phyloP scores from a whole-genome alignment of 192 early-diverging fungal species.

The Pilaira anomala region DNA sequence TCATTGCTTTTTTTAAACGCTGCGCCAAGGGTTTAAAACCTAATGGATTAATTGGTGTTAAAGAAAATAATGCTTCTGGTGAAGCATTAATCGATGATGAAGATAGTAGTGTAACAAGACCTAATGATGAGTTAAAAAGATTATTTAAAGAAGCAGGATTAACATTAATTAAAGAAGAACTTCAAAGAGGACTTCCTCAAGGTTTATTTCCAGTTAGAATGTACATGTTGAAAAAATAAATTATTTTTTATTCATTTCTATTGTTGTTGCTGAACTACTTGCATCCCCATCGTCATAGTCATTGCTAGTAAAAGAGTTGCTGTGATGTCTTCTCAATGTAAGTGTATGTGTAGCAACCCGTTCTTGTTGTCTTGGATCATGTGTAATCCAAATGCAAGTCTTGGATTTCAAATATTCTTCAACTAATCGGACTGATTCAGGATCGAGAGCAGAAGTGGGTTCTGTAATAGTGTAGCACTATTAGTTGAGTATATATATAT shows the following conservation, averaged over 20 bases:
- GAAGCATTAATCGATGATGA: conserved; percentile 74
- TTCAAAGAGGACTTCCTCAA: conserved; percentile 66
- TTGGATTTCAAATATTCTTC: conserved; percentile 62
- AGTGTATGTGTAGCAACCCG: conserved; percentile 49
- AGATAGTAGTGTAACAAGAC: conserved; percentile 81
- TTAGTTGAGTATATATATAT: not conserved
- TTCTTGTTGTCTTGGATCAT: conserved; percentile 63
- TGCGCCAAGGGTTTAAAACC: conserved; percentile 68
- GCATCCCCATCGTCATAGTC: not conserved
- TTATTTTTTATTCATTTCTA: not conserved
- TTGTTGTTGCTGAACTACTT: not conserved
- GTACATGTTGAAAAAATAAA: conserved; percentile 41
- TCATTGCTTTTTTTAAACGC: conserved; percentile 77
- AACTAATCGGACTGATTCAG: conserved; percentile 61
- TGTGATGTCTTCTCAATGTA: not conserved
- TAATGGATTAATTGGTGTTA: conserved; percentile 79
- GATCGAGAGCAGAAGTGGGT: conserved; percentile 85
- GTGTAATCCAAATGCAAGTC: conserved; percentile 82
- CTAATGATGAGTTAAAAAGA: conserved; percentile 54
- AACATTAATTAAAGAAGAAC: conserved; percentile 55
- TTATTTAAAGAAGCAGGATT: conserved; percentile 64
- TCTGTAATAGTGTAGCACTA: conserved; percentile 41
- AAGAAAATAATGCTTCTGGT: conserved; percentile 78
- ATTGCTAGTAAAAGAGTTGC: not conserved
- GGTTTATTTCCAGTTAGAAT: conserved; percentile 70